A percentile compares a stretch with the other conserved stretches of the same genome.
phyloP scores from a whole-genome alignment of 305 asterid species.

The Euphrasia arctica region DNA sequence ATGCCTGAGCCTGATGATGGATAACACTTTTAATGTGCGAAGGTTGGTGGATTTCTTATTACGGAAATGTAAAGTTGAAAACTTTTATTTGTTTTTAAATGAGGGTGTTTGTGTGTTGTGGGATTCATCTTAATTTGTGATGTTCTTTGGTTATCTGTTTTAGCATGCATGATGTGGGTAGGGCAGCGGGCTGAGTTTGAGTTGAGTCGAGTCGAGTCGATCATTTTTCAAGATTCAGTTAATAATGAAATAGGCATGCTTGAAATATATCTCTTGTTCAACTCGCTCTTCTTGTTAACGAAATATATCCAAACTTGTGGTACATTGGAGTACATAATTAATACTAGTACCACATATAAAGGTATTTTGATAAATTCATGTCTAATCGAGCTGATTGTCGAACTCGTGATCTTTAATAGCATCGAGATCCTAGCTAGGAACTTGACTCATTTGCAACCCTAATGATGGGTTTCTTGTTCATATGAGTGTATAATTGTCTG shows the following conservation, averaged over 20 bases:
- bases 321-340: neutral
- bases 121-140: conserved; percentile 26
- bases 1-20: conserved; percentile 35
- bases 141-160: conserved; percentile 7
- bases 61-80: conserved; percentile 26
- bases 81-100: neutral
- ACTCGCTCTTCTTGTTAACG: neutral
- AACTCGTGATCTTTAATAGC: neutral
- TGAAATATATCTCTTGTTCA: neutral
- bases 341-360: too few species aligned
- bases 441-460: neutral
- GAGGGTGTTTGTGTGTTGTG: conserved; percentile 12
- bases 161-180: neutral
- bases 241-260: neutral
- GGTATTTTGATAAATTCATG: too few species aligned
- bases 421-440: neutral
- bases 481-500: neutral
- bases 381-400: neutral
- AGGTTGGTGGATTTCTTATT: conserved; percentile 26
- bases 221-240: neutral
- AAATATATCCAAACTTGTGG: neutral
- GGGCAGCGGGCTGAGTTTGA: neutral
- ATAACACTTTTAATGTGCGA: conserved; percentile 15
- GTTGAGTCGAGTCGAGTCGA: neutral
- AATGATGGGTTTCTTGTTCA: neutral